Evolutionary conservation across 768 basidiomycete genomes (phyloP).

Genomic region (Gymnopilus dilepis): DNA sequence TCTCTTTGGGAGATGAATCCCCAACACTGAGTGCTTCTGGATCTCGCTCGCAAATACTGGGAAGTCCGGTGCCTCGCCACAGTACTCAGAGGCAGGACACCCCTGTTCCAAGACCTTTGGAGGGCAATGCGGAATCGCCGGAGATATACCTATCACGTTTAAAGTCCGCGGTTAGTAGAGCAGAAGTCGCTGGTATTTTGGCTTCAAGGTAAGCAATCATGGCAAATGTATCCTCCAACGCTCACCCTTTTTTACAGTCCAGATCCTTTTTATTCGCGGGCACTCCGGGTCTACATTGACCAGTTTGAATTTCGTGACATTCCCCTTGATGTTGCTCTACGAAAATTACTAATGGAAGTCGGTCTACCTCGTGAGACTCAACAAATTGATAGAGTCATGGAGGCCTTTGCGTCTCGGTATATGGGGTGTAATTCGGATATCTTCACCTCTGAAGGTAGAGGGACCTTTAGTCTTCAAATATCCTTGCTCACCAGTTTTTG

Average conservation of each 20-base stretch:
- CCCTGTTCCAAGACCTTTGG: slow-evolving; percentile 53
- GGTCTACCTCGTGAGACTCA: slow-evolving; percentile 95
- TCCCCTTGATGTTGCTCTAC: slow-evolving; percentile 90
- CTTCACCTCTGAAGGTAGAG: slow-evolving; percentile 76
- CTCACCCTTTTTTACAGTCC: slow-evolving; percentile 49
- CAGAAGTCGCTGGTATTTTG: slow-evolving; percentile 79
- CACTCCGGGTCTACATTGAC: slow-evolving; percentile 73
- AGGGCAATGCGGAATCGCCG: slow-evolving; percentile 64
- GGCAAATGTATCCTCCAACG: slow-evolving; percentile 6
- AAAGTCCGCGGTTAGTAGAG: slow-evolving; percentile 65
- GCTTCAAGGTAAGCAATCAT: slow-evolving; percentile 74
- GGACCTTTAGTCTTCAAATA: neutral
- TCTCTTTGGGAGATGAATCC: slow-evolving; percentile 48
- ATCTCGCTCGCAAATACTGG: slow-evolving; percentile 20
- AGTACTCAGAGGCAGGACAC: slow-evolving; percentile 48
- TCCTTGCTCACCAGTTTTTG: neutral
- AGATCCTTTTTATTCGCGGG: slow-evolving; percentile 70
- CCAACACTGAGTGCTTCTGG: slow-evolving; percentile 31
- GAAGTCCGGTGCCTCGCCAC: slow-evolving; percentile 24
- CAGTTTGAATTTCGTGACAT: slow-evolving; percentile 80
- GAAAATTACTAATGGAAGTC: slow-evolving; percentile 89
- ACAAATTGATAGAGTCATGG: slow-evolving; percentile 97
- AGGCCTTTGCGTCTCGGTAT: slow-evolving; percentile 91
- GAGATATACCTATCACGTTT: slow-evolving; percentile 73
- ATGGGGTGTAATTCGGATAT: slow-evolving; percentile 80